Evolutionary conservation across 164 flowering plant genomes (phyloP), one percentile per base, ranked within the genome.

Genomic region (Pachysandra terminalis): DNA sequence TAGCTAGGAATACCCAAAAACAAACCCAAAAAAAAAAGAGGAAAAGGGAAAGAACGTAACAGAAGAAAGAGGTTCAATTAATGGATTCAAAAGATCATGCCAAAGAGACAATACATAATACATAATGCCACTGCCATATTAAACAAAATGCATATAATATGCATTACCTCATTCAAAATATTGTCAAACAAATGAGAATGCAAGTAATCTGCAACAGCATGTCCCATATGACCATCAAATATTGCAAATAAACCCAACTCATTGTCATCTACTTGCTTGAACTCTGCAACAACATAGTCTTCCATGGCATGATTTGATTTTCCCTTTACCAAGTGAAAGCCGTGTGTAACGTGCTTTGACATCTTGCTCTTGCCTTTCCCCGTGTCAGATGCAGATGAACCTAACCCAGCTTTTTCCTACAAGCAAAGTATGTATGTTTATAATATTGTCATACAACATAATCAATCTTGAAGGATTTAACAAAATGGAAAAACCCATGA

Each of bases 221-320:
- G 87, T 75, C 99, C 89, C 61, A 87, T 65, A 80, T 93, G 99
- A 49, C 99, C 99, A 79, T 96, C 99, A 75, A 83, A 92, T 70
- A 96, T 88, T 22, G 97, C 98, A 71, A 89, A 96, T 53, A 92
- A 73, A 19, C 99, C 99, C 63, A 96, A 85, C 75, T 90, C 97
- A 28, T 85, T 76, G 41, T 85, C 90, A 12, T 66, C 80, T 35
- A 87, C 81, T 81, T 90, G 73, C 80, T 82, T 90, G 71, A 88
- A 92, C 67, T 96, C 70, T 9, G 98, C 97, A 76, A 85, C 82
- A 69, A 82, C 81, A 71, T 89, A 95, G 71, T 92, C 99, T 78
- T 92, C 99, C 96, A 92, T 92, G 27, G 84, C 72, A 77, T 90
- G 97, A 56, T 68, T 51, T 9, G 96, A 73, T 76, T 86, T 86